A percentile compares a stretch with the other conserved stretches of the same genome.
Evolutionary conservation across 208 protist genomes (phyloP).

Genomic region (Herpetomonas muscarum): DNA sequence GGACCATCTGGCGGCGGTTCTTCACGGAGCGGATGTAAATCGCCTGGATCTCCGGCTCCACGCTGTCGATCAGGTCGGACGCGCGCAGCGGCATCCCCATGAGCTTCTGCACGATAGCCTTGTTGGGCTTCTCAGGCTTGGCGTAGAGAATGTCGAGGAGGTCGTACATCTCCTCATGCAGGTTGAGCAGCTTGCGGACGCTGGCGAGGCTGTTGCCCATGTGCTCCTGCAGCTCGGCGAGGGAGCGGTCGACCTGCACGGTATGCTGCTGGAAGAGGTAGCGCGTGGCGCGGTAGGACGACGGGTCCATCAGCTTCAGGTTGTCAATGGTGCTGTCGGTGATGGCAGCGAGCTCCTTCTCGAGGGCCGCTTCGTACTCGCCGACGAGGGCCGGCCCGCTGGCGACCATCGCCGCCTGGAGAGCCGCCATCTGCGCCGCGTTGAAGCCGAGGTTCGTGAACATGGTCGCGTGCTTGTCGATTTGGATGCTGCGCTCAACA

Average conservation of each 20-base stretch:
- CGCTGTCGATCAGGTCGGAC: constrained; percentile 59
- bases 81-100: constrained; percentile 71
- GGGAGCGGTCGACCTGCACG: constrained; percentile 63
- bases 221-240: constrained; percentile 58
- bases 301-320: constrained; percentile 32
- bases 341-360: background rate
- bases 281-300: constrained; percentile 66
- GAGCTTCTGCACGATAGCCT: constrained; percentile 56
- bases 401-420: constrained; percentile 59
- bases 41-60: constrained; percentile 78
- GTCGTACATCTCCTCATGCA: constrained; percentile 80
- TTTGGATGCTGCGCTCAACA: constrained; percentile 69
- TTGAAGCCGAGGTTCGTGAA: constrained; percentile 62
- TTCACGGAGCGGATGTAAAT: constrained; percentile 72
- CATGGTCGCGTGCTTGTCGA: constrained; percentile 55
- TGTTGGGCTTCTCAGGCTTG: constrained; percentile 55
- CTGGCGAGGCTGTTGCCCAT: constrained; percentile 61
- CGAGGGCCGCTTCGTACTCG: constrained; percentile 46
- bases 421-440: constrained; percentile 22
- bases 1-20: constrained; percentile 46
- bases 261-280: constrained; percentile 86
- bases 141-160: constrained; percentile 72
- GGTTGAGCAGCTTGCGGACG: constrained; percentile 70
- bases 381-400: constrained; percentile 62
- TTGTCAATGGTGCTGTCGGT: background rate